These are phyloP conservation scores for Trichoderma semiorbis DNA, from an alignment of 2,329 filamentous ascomycete genomes.

Conservation along the genomic window DNA sequence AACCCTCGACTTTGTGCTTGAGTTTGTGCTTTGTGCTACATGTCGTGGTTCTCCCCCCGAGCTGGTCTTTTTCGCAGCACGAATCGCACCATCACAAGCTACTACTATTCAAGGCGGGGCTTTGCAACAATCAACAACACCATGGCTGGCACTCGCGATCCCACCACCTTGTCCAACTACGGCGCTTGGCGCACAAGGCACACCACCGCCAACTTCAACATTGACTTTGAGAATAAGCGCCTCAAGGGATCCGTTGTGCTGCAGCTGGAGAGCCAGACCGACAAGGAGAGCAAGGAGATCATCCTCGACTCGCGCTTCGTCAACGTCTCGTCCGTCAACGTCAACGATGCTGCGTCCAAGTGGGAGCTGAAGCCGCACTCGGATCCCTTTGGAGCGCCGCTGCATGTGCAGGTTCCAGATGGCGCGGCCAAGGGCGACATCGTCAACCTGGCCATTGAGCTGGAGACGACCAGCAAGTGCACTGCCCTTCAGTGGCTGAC, in stretches of 20 bases:
- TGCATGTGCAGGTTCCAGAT: constrained; percentile 60
- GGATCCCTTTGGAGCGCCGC: constrained; percentile 71
- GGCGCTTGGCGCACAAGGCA: constrained; percentile 81
- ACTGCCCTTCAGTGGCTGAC: constrained; percentile 95
- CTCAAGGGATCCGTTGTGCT: constrained; percentile 75
- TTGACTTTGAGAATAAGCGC: constrained; percentile 78
- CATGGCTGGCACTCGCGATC: constrained; percentile 57
- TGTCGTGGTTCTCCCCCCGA: constrained; percentile 24
- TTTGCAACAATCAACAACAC: constrained; percentile 31
- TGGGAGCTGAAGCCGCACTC: constrained; percentile 69
- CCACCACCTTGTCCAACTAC: constrained; percentile 90
- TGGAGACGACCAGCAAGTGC: constrained; percentile 82
- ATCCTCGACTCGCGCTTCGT: constrained; percentile 86
- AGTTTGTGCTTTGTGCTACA: constrained; percentile 17
- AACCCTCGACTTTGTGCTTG: neutral
- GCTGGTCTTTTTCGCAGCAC: constrained; percentile 13
- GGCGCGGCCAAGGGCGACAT: constrained; percentile 52
- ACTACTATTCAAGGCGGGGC: constrained; percentile 19
- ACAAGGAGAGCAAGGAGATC: constrained; percentile 70
- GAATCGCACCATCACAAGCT: constrained; percentile 6
- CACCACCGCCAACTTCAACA: constrained; percentile 74
- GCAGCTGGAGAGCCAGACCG: constrained; percentile 71
- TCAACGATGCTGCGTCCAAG: constrained; percentile 59
- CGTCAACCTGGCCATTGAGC: constrained; percentile 58
- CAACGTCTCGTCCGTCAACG: constrained; percentile 65